A percentile compares a stretch with the other conserved stretches of the same genome.
These are phyloP conservation scores for Talaromyces pinophilus DNA, from an alignment of 2,329 filamentous ascomycete species.

Conservation along the genomic window DNA sequence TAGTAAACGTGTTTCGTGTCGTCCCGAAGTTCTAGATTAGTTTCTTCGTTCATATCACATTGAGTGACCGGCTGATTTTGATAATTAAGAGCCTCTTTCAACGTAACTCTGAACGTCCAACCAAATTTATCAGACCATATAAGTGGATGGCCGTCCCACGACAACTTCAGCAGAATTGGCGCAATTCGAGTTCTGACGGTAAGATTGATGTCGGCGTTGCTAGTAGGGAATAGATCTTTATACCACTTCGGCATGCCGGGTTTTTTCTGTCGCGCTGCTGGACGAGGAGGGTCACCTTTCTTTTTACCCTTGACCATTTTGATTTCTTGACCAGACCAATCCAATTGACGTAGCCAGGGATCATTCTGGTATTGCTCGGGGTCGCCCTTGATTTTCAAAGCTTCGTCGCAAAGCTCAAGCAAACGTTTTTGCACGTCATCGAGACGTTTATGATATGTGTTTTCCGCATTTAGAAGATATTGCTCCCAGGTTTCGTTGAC, in stretches of 20 bases:
- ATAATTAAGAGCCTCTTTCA: conserved; percentile 64
- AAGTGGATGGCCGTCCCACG: conserved; percentile 87
- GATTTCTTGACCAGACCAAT: conserved; percentile 92
- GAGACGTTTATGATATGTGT: conserved; percentile 75
- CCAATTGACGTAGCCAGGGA: conserved; percentile 88
- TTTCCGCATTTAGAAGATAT: conserved; percentile 81
- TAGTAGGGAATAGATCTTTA: conserved; percentile 79
- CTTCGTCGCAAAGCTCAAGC: conserved; percentile 71
- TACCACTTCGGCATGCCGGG: conserved; percentile 97
- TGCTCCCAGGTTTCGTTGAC: conserved; percentile 84
- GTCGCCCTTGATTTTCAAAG: conserved; percentile 70
- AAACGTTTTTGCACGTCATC: conserved; percentile 77
- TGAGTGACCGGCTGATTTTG: conserved; percentile 68
- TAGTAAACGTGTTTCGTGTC: conserved; percentile 73
- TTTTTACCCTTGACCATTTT: conserved; percentile 90
- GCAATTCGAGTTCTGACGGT: conserved; percentile 86
- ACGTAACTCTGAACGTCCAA: conserved; percentile 83
- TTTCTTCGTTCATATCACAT: conserved; percentile 76
- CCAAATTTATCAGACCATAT: conserved; percentile 92
- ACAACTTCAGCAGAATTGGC: conserved; percentile 76
- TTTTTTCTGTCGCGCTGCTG: conserved; percentile 81
- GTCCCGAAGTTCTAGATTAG: conserved; percentile 64
- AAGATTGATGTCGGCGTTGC: conserved; percentile 66
- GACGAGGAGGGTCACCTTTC: conserved; percentile 76
- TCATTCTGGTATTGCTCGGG: conserved; percentile 71